A percentile compares a stretch with the other conserved stretches of the same genome.
These are phyloP conservation scores for Globisporangium takayamanum DNA, from an alignment of 352 stramenopile species.

Conservation along the genomic window DNA sequence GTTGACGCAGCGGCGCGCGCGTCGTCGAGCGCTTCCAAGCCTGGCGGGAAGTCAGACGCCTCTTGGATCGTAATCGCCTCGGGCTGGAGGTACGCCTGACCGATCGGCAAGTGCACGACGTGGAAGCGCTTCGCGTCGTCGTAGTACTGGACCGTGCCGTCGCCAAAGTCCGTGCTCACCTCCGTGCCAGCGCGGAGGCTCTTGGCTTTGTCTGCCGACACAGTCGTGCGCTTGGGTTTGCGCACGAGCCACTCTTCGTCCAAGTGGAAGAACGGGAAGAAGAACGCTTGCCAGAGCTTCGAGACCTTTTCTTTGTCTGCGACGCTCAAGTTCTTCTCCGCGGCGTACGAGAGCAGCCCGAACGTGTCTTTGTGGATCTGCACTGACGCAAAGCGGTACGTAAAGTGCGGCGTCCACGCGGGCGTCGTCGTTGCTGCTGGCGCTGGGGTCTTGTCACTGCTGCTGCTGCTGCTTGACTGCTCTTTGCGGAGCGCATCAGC, in stretches of 20 bases:
- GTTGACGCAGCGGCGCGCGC: conserved; percentile 37
- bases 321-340: conserved; percentile 75
- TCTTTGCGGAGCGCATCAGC: conserved; percentile 61
- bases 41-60: conserved; percentile 62
- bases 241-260: conserved; percentile 79
- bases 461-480: conserved; percentile 13
- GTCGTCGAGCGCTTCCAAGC: conserved; percentile 58
- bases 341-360: conserved; percentile 67
- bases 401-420: conserved; percentile 64
- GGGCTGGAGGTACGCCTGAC: conserved; percentile 70
- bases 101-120: conserved; percentile 58
- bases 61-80: conserved; percentile 73
- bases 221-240: conserved; percentile 60
- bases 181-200: conserved; percentile 57
- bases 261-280: conserved; percentile 81
- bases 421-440: not conserved
- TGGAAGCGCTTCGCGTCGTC: conserved; percentile 54
- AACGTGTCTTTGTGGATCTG: conserved; percentile 85
- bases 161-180: conserved; percentile 74
- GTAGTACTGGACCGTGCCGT: conserved; percentile 77
- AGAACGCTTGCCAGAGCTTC: conserved; percentile 81
- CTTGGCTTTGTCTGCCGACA: conserved; percentile 62
- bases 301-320: conserved; percentile 81
- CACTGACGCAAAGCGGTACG: conserved; percentile 62
- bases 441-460: conserved; percentile 6